A percentile compares a stretch with the other conserved stretches of the same genome.
phyloP scores from a whole-genome alignment of 148 eudicot genomes.

The Chenopodium formosanum region DNA sequence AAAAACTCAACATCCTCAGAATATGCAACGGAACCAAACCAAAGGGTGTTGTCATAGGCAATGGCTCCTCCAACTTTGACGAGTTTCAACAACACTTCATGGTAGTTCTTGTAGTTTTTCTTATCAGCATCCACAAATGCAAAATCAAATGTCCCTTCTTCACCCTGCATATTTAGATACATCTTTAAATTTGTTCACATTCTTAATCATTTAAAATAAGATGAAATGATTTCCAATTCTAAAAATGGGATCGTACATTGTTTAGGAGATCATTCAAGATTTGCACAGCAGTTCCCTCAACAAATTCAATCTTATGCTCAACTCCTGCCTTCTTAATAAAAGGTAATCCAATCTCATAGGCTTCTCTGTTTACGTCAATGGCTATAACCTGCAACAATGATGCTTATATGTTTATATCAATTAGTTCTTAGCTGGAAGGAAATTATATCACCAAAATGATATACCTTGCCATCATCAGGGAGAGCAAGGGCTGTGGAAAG shows the following conservation, averaged over 20 bases:
- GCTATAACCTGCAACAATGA: constrained; percentile 28
- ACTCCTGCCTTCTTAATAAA: constrained; percentile 36
- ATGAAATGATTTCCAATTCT: not conserved
- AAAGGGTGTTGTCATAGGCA: constrained; percentile 46
- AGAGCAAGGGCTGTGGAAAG: constrained; percentile 65
- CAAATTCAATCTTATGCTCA: constrained; percentile 37
- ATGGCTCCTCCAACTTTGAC: constrained; percentile 35
- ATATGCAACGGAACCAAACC: constrained; percentile 47
- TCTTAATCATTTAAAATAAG: not conserved
- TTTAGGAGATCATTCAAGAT: constrained; percentile 26
- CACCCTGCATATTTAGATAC: constrained; percentile 17
- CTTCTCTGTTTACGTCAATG: constrained; percentile 28
- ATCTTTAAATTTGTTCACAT: not conserved
- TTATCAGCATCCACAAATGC: constrained; percentile 36
- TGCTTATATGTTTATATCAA: not conserved
- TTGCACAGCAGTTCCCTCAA: constrained; percentile 22
- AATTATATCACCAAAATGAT: not conserved
- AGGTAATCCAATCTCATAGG: constrained; percentile 37
- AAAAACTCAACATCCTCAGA: constrained; percentile 30
- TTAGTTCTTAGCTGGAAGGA: not conserved
- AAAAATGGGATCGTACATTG: constrained; percentile 14
- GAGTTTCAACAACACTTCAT: constrained; percentile 27
- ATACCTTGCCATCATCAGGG: constrained; percentile 62
- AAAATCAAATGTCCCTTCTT: constrained; percentile 29
- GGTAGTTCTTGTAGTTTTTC: constrained; percentile 22